Evolutionary conservation across 2,329 filamentous ascomycete species (phyloP).

Genomic region (Coniochaeta prunicola): DNA sequence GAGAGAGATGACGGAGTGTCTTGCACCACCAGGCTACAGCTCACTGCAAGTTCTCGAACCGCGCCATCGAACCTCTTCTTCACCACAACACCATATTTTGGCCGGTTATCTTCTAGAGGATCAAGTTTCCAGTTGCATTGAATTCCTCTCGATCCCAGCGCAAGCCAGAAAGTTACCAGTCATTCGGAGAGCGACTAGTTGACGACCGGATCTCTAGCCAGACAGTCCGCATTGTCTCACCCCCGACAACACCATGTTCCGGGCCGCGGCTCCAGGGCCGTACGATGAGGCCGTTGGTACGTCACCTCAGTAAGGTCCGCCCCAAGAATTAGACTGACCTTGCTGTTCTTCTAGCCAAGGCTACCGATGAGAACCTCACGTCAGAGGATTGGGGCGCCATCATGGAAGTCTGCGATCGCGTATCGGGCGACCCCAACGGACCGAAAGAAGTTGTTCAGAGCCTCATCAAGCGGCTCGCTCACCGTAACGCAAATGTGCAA

Average conservation of each 20-base stretch:
- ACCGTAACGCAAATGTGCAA: conserved; percentile 93
- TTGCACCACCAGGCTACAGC: neutral
- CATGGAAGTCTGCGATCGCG: conserved; percentile 57
- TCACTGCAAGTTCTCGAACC: neutral
- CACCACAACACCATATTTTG: neutral
- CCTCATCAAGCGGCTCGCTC: conserved; percentile 85
- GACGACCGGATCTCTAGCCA: neutral
- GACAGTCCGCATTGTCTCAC: neutral
- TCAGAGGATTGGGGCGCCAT: conserved; percentile 65
- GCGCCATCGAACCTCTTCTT: neutral
- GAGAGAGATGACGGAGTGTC: neutral
- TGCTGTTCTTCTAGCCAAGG: conserved; percentile 45
- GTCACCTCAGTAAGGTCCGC: conserved; percentile 13
- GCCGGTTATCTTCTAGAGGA: neutral
- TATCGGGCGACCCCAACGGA: conserved; percentile 44
- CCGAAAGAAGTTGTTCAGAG: conserved; percentile 82
- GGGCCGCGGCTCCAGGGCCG: conserved; percentile 48
- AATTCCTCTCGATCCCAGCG: neutral
- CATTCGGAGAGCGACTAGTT: neutral
- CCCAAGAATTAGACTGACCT: too few relatives aligned
- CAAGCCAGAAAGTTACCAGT: neutral
- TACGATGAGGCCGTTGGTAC: conserved; percentile 55
- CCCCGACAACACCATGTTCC: conserved; percentile 42
- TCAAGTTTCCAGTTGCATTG: neutral
- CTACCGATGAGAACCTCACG: conserved; percentile 96